These are phyloP conservation scores for Somion occarium DNA, from an alignment of 1,284 basidiomycete species.

Conservation along the genomic window DNA sequence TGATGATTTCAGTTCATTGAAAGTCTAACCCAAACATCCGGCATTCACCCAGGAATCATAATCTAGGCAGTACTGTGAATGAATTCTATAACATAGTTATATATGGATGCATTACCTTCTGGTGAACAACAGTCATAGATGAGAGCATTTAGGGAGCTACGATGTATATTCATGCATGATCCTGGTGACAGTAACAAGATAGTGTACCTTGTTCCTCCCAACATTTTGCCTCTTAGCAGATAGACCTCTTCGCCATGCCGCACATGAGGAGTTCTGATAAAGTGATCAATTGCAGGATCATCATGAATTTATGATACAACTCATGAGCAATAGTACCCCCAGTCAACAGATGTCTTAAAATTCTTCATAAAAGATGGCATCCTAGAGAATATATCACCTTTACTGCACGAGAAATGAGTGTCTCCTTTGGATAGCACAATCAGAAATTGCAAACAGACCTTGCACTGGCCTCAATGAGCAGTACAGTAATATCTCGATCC, in stretches of 20 bases:
- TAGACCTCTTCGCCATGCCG: slow-evolving; percentile 20
- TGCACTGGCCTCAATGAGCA: slow-evolving; percentile 28
- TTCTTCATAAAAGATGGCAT: slow-evolving; percentile 15
- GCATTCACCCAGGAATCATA: slow-evolving; percentile 35
- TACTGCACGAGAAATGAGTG: too few species aligned
- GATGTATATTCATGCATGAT: neutral
- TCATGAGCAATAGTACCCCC: slow-evolving; percentile 25
- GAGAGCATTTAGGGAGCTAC: slow-evolving; percentile 24
- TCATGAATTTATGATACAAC: neutral
- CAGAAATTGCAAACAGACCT: too few species aligned
- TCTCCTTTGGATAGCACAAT: too few species aligned
- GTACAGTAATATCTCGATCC: slow-evolving; percentile 20
- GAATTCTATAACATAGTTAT: too few species aligned
- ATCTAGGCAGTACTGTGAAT: slow-evolving; percentile 27
- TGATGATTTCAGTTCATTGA: slow-evolving; percentile 27
- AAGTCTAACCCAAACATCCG: slow-evolving; percentile 35
- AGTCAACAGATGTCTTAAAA: slow-evolving; percentile 22
- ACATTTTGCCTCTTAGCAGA: slow-evolving; percentile 31
- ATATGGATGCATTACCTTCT: slow-evolving; percentile 20
- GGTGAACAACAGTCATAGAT: slow-evolving; percentile 24
- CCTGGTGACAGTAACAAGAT: neutral
- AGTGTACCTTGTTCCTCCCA: slow-evolving; percentile 28
- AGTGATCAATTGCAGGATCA: neutral
- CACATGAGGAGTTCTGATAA: slow-evolving; percentile 18
- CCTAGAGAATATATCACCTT: too few species aligned